phyloP scores from a whole-genome alignment of 805 yeast species.

The Candida cerambycidarum region DNA sequence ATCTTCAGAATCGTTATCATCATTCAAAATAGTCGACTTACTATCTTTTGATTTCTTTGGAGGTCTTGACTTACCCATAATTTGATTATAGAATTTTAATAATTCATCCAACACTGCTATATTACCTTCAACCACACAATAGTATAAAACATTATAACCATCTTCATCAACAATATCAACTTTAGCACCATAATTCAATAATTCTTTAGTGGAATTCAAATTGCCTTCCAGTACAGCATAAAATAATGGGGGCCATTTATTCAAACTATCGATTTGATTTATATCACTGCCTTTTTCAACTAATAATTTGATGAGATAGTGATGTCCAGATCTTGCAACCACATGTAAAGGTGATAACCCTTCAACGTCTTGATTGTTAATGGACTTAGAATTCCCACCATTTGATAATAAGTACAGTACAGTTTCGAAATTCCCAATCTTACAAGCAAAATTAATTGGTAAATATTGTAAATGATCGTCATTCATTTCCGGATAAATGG shows the following conservation, averaged over 20 bases:
- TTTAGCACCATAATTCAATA: constrained; percentile 74
- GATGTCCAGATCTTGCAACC: constrained; percentile 81
- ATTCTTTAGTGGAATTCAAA: constrained; percentile 61
- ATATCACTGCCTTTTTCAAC: constrained; percentile 71
- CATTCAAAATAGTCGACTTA: constrained; percentile 29
- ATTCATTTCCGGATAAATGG: constrained; percentile 45
- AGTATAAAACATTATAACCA: constrained; percentile 75
- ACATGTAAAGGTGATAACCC: constrained; percentile 88
- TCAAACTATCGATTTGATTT: constrained; percentile 77
- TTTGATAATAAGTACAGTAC: constrained; percentile 58
- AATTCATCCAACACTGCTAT: constrained; percentile 74
- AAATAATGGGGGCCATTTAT: constrained; percentile 92
- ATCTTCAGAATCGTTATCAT: constrained; percentile 38
- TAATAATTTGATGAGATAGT: constrained; percentile 63
- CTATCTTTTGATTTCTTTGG: constrained; percentile 5
- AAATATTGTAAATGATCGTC: constrained; percentile 60
- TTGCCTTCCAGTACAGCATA: constrained; percentile 90
- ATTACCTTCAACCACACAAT: constrained; percentile 94
- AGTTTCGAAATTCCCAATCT: constrained; percentile 71
- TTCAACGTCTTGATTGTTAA: constrained; percentile 73
- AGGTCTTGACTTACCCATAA: constrained; percentile 6
- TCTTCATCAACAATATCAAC: constrained; percentile 71
- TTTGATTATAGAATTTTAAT: constrained; percentile 36
- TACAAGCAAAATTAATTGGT: constrained; percentile 86
- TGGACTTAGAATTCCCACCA: constrained; percentile 18